These are phyloP conservation scores for Stagonosporopsis tanaceti DNA, from an alignment of 2,329 filamentous ascomycete species.

Conservation along the genomic window DNA sequence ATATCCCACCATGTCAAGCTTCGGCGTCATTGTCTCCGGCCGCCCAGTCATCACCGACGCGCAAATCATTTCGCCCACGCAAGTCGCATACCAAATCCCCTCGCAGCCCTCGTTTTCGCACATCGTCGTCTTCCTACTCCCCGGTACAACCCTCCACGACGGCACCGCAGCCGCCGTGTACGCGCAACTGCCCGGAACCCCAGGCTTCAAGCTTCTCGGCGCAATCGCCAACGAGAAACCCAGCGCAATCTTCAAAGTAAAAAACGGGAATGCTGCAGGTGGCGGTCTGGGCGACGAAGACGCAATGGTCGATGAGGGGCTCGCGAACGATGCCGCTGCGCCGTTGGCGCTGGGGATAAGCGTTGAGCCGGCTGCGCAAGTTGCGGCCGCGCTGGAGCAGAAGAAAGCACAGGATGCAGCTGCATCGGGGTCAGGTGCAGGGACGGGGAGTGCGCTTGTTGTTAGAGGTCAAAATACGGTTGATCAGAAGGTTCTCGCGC, in stretches of 20 bases:
- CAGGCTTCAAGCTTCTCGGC: conserved; percentile 83
- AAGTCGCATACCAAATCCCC: conserved; percentile 74
- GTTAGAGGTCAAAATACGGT: conserved; percentile 53
- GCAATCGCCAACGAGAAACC: conserved; percentile 90
- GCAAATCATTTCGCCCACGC: conserved; percentile 63
- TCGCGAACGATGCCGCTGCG: conserved; percentile 23
- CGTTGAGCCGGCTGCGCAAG: conserved; percentile 77
- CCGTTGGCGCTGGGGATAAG: conserved; percentile 78
- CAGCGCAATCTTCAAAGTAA: conserved; percentile 87
- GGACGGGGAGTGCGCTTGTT: conserved; percentile 44
- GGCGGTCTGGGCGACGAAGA: conserved; percentile 54
- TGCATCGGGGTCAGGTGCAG: conserved; percentile 31
- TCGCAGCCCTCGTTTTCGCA: conserved; percentile 69
- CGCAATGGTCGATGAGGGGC: conserved; percentile 55
- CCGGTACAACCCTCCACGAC: conserved; percentile 74
- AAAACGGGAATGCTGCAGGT: conserved; percentile 49
- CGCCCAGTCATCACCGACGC: conserved; percentile 67
- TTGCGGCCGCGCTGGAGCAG: conserved; percentile 72
- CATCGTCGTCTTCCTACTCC: conserved; percentile 88
- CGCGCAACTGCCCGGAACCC: conserved; percentile 70
- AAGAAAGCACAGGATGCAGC: conserved; percentile 56
- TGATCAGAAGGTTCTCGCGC: conserved; percentile 75
- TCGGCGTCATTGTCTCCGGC: conserved; percentile 68
- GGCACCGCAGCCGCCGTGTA: conserved; percentile 90
- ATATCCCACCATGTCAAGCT: conserved; percentile 56